Conservation (phyloP, 2,329 filamentous ascomycete genomes). For the Pseudomassariella vexata region DNA sequence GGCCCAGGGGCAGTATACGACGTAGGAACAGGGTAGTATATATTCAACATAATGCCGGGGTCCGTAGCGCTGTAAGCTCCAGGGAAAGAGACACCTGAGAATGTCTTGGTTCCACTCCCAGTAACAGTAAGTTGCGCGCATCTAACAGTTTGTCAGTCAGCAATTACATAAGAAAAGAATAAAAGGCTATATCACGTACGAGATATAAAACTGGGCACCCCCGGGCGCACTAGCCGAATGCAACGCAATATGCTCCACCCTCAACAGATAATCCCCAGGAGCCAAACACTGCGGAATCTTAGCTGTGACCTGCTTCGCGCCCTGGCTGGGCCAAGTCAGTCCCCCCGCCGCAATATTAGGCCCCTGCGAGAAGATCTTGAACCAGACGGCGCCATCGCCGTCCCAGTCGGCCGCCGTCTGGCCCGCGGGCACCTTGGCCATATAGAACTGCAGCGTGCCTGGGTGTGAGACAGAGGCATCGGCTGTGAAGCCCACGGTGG, state of each 20-base stretch:
- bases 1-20: conserved; percentile 21
- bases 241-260: conserved; percentile 42
- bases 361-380: conserved; percentile 38
- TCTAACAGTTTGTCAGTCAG: neutral
- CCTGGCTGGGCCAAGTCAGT: conserved; percentile 34
- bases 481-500: conserved; percentile 36
- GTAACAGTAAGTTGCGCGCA: conserved; percentile 32
- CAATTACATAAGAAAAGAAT: conserved; percentile 24
- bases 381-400: conserved; percentile 31
- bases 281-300: conserved; percentile 37
- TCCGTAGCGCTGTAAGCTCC: conserved; percentile 31
- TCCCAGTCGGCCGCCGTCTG: conserved; percentile 31
- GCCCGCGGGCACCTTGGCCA: conserved; percentile 32
- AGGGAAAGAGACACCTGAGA: conserved; percentile 20
- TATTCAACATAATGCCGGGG: conserved; percentile 25
- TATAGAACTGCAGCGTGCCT: conserved; percentile 32
- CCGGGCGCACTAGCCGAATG: conserved; percentile 34
- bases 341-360: conserved; percentile 28
- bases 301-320: conserved; percentile 31
- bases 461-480: conserved; percentile 35
- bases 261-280: conserved; percentile 42
- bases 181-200: too few species aligned
- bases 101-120: conserved; percentile 32
- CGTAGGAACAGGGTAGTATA: conserved; percentile 23
- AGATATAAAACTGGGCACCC: conserved; percentile 41